Evolutionary conservation across 352 stramenopile species (phyloP), one percentile per base, ranked within the genome.

Genomic region (Phytopythium boreale): DNA sequence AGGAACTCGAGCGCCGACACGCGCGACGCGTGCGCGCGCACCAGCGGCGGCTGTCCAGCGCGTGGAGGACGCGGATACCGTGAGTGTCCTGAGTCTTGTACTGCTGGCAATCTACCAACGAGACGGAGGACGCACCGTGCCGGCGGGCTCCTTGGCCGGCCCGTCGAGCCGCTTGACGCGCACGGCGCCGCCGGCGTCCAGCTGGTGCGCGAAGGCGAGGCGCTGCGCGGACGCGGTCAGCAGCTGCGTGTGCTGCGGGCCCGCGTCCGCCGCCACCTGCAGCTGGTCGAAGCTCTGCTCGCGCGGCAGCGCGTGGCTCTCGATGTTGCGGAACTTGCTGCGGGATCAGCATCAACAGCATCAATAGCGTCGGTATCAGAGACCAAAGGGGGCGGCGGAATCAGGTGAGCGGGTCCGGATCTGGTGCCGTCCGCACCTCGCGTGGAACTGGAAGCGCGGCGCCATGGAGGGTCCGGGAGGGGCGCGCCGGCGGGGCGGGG

Each of bases 321-420:
- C 83, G 36, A 92, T 64, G 68, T 92, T 92, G 62, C 86, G 83
- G 64, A 91, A 90, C 66, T 94, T 94, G 65, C 86, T 94, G 65
- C 29, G 22, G 1, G 44, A 56, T 1, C 37, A 1, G 43, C 19
- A 61, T 52, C 34, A n/a, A n/a, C 52, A 27, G 51, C 12, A 17
- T 34, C 22, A 37, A 22, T 10, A 22, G 24, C 0, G 19, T 20
- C 26, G 7, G 31, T 22, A 29, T 27, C 19, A 61, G 36, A 31
- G 29, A 34, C 29, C 11, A 1, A 36, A 5, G 11, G 10, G 24
- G 43, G n/a, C 20, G 26, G 12, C 3, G 11, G 36, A 14, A 34
- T n/a, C 20, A 56, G 8, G 2, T 24, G 29, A 34, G 7, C 29
- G 29, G 29, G 7, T 34, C 29, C 29, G 29, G 29, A 34, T 34